Base-by-base conservation (phyloP, 371 early-diverging fungal species). In the Mucor plumbeus region DNA sequence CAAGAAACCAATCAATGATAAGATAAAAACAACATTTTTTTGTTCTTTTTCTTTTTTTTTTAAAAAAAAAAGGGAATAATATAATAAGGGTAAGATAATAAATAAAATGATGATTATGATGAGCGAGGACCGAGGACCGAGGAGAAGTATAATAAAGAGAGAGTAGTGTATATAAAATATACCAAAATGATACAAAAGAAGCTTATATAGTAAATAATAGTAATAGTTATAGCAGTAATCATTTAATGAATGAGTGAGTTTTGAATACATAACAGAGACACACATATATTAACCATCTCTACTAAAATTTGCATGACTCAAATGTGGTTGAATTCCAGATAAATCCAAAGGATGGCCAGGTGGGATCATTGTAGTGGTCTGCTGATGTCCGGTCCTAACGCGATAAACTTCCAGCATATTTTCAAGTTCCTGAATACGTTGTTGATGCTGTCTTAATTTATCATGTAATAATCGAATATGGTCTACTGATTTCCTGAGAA, bases 401-500 rank as follows among this genome's bases (percentile, higher is more conserved):
- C 70, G 72, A 62, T 73, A 77, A 14, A 71, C 40, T 40, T 70
- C 72, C 66, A 79, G 44, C 31, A 72, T 66, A n/a, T 69, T 67
- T 69, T 92, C 92, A 33, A 93, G 81, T 61, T 94, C 92, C 59
- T 84, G 84, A 64, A 88, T 87, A 26, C 93, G 85, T 33, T 82
- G 77, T 34, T 74, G 76, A 72, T 89, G 84, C 35, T 79, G 78
- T 56, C 81, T 76, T 15, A 90, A 74, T 61, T 77, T 70, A 62
- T 87, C 82, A 64, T 90, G 85, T 40, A 92, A 71, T 59, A 85
- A 76, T 35, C 89, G 83, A 72, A 96, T 94, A 74, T 96, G 94
- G 53, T 95, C 95, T 31, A 95, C 96, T 2, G 93, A 90, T 73
- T 93, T 90, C 44, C 91, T 87, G 38, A 96, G 85, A 34, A 97